Evolutionary conservation across 139 green algal species (phyloP).

Genomic region (Yamagishiella unicocca): DNA sequence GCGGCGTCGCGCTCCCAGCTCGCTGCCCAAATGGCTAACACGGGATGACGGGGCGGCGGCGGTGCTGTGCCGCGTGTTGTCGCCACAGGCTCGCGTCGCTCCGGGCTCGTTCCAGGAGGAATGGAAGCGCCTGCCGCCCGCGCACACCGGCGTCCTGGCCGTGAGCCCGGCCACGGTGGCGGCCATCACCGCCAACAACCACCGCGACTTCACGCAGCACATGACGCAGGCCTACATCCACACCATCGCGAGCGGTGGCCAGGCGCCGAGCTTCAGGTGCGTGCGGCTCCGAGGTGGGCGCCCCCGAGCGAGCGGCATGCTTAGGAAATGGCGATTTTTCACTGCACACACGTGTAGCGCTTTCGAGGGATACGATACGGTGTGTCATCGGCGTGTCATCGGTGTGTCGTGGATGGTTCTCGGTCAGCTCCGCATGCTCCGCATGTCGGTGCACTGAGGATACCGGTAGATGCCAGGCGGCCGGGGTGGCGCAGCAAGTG

Average conservation of each 20-base stretch:
- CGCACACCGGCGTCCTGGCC: slow-evolving; percentile 47
- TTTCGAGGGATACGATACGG: background rate
- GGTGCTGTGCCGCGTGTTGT: no score
- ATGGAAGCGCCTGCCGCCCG: slow-evolving; percentile 73
- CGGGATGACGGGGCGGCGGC: no score
- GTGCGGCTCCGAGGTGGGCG: background rate
- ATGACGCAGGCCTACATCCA: slow-evolving; percentile 72
- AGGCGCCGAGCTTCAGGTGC: slow-evolving; percentile 70
- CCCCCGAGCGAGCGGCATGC: background rate
- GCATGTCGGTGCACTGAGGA: background rate
- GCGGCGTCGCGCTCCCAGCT: no score
- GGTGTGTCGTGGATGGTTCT: no score
- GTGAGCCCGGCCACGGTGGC: slow-evolving; percentile 56
- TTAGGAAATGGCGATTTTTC: no score
- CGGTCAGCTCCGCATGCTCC: background rate
- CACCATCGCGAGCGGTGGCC: slow-evolving; percentile 84
- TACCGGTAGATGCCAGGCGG: background rate
- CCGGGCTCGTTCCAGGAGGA: slow-evolving; percentile 77
- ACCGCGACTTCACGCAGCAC: slow-evolving; percentile 76
- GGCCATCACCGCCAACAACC: slow-evolving; percentile 66
- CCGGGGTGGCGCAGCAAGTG: no score
- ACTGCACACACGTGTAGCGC: background rate
- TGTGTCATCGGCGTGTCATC: background rate
- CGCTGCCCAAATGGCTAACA: no score
- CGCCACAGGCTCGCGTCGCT: slow-evolving; percentile 43